Evolutionary conservation across 805 yeast genomes (phyloP).

Genomic region (Cephaloascus albidus): DNA sequence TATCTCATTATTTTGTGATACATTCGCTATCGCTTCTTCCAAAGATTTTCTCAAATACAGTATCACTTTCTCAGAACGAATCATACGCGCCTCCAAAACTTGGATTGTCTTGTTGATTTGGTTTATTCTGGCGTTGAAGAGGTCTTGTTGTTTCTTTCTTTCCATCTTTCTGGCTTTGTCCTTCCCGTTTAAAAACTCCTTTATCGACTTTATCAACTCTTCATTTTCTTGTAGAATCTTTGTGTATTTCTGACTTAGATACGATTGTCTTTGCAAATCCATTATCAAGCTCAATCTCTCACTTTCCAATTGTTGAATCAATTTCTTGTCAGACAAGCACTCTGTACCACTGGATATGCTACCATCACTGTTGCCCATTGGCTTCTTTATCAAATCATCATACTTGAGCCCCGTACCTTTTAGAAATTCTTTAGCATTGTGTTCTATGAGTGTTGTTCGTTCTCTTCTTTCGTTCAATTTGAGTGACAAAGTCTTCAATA

Average conservation of each 20-base stretch:
- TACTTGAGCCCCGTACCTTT: conserved; percentile 5
- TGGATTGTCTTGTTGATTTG: background rate
- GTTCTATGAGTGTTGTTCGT: conserved; percentile 3
- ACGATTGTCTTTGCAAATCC: conserved; percentile 22
- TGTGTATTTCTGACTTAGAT: conserved; percentile 14
- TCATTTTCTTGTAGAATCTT: conserved; percentile 13
- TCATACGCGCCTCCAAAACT: background rate
- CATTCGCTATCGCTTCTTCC: background rate
- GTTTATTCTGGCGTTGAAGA: background rate
- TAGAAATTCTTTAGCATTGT: conserved; percentile 6
- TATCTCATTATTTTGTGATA: background rate
- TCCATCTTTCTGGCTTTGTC: background rate
- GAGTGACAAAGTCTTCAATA: background rate
- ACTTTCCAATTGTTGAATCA: conserved; percentile 9
- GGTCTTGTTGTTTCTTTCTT: background rate
- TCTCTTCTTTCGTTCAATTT: conserved; percentile 9
- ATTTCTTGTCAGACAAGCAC: conserved; percentile 5
- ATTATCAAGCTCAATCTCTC: conserved; percentile 15
- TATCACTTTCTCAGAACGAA: background rate
- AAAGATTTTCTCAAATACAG: background rate
- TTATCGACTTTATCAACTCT: conserved; percentile 12
- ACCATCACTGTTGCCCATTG: conserved; percentile 1
- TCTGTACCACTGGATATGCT: conserved; percentile 2
- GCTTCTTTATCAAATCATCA: background rate
- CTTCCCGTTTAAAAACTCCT: conserved; percentile 1